Conservation (phyloP, 2,329 filamentous ascomycete species). For the Cladosporium sp. region DNA sequence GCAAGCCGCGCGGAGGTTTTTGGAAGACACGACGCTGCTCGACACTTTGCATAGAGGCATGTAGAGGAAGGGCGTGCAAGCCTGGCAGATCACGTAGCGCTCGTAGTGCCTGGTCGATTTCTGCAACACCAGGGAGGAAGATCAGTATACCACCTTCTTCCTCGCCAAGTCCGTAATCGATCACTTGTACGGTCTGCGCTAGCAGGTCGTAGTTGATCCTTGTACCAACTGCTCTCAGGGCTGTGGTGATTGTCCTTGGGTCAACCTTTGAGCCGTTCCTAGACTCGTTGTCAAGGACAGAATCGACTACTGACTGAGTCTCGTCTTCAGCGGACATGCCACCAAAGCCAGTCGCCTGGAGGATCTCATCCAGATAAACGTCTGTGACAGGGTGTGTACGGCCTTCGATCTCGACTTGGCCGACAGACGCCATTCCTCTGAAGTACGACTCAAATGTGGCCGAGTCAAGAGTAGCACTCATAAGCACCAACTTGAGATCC, state of each 20-base stretch:
- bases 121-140: slow-evolving; percentile 86
- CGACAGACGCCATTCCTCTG: slow-evolving; percentile 57
- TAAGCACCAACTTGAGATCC: slow-evolving; percentile 86
- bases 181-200: slow-evolving; percentile 73
- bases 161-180: slow-evolving; percentile 73
- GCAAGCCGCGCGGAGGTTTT: slow-evolving; percentile 70
- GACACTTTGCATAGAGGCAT: slow-evolving; percentile 83
- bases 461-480: slow-evolving; percentile 95
- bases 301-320: slow-evolving; percentile 39
- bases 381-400: slow-evolving; percentile 88
- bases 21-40: slow-evolving; percentile 89
- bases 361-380: slow-evolving; percentile 84
- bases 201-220: slow-evolving; percentile 92
- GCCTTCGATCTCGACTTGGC: slow-evolving; percentile 81
- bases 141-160: slow-evolving; percentile 88
- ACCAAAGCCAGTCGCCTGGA: slow-evolving; percentile 73
- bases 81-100: slow-evolving; percentile 64
- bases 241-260: slow-evolving; percentile 38
- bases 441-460: slow-evolving; percentile 85
- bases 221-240: slow-evolving; percentile 56
- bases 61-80: slow-evolving; percentile 80
- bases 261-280: slow-evolving; percentile 27
- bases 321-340: slow-evolving; percentile 46
- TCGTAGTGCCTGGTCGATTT: slow-evolving; percentile 80
- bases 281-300: slow-evolving; percentile 35